Evolutionary conservation across 441 rosid species (phyloP).

Genomic region (Corymbia citriodora): DNA sequence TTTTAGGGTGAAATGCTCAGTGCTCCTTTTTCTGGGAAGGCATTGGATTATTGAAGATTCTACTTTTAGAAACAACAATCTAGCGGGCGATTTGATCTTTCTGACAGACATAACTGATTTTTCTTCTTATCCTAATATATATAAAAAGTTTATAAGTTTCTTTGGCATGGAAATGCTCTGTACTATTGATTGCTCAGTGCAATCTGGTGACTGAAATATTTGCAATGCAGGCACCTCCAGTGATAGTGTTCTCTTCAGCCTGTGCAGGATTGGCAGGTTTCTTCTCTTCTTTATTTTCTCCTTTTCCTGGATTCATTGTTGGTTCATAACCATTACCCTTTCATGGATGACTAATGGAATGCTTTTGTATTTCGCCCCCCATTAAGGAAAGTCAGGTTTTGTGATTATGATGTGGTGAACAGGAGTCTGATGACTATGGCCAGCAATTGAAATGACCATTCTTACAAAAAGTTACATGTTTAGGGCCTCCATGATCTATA

Average conservation of each 20-base stretch:
- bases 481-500: not conserved
- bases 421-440: not conserved
- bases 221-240: slow-evolving; percentile 84
- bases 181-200: not conserved
- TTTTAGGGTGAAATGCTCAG: not conserved
- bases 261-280: slow-evolving; percentile 89
- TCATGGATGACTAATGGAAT: not conserved
- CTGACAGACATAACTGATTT: not conserved
- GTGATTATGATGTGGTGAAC: not conserved
- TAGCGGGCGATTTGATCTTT: not conserved
- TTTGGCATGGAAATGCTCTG: not conserved
- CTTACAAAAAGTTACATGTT: not conserved
- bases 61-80: not conserved
- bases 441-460: not conserved
- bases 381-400: not conserved
- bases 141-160: not conserved
- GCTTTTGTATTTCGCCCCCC: not conserved
- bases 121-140: not conserved
- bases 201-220: not conserved
- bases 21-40: not conserved
- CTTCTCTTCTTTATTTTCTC: not conserved
- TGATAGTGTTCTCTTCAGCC: slow-evolving; percentile 83
- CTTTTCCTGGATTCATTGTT: not conserved
- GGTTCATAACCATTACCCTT: not conserved
- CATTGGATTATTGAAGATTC: not conserved